Conservation (phyloP, 2,329 filamentous ascomycete genomes). For the Arthrobotrys conoides region DNA sequence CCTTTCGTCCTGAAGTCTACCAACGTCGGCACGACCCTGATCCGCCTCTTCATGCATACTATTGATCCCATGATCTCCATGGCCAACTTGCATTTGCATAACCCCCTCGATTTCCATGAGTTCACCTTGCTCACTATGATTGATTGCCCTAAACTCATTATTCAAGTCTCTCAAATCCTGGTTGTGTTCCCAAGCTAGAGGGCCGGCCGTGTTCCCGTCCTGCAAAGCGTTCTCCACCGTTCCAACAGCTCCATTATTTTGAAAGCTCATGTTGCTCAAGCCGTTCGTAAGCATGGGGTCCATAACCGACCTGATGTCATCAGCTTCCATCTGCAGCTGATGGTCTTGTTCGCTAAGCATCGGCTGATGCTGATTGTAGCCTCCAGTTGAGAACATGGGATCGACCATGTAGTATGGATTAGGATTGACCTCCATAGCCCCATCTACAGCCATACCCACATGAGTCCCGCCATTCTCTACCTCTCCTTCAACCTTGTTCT, state of each 20-base stretch:
- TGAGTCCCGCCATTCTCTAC: constrained; percentile 1
- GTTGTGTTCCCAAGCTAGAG: constrained; percentile 53
- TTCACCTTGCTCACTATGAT: constrained; percentile 15
- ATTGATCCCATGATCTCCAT: constrained; percentile 20
- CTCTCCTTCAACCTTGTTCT: constrained; percentile 39
- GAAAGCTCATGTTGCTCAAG: constrained; percentile 47
- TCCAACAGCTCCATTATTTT: neutral
- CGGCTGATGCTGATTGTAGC: constrained; percentile 10
- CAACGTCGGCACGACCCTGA: constrained; percentile 20
- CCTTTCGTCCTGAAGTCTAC: constrained; percentile 5
- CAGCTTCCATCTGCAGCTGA: constrained; percentile 38
- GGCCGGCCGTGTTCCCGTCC: neutral
- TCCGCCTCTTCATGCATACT: constrained; percentile 16
- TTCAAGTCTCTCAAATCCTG: constrained; percentile 59
- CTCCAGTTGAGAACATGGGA: constrained; percentile 34
- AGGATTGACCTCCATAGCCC: constrained; percentile 3
- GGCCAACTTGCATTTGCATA: constrained; percentile 13
- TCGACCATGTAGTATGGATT: constrained; percentile 53
- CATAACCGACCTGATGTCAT: constrained; percentile 52
- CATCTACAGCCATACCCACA: neutral
- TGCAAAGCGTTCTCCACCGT: constrained; percentile 13
- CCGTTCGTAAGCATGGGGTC: constrained; percentile 59
- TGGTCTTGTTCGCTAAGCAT: constrained; percentile 26
- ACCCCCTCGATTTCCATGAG: constrained; percentile 26
- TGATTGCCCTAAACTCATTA: constrained; percentile 41